Conservation (phyloP, 1,284 basidiomycete genomes). For the Trametes polyzona region DNA sequence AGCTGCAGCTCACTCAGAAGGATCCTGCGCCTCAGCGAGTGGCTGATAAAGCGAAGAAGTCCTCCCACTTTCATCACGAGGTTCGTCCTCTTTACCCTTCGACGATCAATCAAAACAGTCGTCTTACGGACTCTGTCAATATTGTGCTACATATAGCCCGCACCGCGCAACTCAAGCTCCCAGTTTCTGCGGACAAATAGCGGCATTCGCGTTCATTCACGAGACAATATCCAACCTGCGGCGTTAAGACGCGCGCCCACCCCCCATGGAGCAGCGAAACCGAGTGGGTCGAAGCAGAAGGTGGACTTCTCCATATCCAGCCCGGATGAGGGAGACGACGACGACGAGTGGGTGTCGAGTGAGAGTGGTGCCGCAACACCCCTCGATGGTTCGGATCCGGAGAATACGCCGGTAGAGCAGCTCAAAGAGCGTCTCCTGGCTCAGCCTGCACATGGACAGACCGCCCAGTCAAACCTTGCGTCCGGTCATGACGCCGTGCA, state of each 20-base stretch:
- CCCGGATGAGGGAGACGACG: constrained; percentile 56
- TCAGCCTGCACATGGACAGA: constrained; percentile 20
- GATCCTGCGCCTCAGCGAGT: constrained; percentile 48
- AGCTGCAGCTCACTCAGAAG: constrained; percentile 72
- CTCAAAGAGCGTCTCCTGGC: constrained; percentile 19
- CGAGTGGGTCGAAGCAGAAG: constrained; percentile 46
- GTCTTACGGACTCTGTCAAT: constrained; percentile 8
- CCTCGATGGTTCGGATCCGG: constrained; percentile 50
- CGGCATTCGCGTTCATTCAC: constrained; percentile 52
- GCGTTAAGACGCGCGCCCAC: constrained; percentile 35
- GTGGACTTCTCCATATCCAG: constrained; percentile 62
- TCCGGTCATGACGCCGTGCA: constrained; percentile 31
- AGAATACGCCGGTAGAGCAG: constrained; percentile 36
- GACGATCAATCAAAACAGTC: constrained; percentile 14
- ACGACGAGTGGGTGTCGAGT: constrained; percentile 76
- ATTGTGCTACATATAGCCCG: constrained; percentile 26
- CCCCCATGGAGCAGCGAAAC: constrained; percentile 38
- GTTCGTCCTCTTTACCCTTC: constrained; percentile 38
- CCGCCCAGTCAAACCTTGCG: constrained; percentile 25
- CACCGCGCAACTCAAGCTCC: constrained; percentile 38
- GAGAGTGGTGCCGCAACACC: constrained; percentile 76
- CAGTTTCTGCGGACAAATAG: constrained; percentile 51
- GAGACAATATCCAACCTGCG: constrained; percentile 47
- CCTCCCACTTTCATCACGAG: constrained; percentile 44
- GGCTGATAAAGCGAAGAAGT: constrained; percentile 56